These are phyloP conservation scores for Acanthamoeba healyi DNA, from an alignment of 208 protist genomes.

Conservation along the genomic window DNA sequence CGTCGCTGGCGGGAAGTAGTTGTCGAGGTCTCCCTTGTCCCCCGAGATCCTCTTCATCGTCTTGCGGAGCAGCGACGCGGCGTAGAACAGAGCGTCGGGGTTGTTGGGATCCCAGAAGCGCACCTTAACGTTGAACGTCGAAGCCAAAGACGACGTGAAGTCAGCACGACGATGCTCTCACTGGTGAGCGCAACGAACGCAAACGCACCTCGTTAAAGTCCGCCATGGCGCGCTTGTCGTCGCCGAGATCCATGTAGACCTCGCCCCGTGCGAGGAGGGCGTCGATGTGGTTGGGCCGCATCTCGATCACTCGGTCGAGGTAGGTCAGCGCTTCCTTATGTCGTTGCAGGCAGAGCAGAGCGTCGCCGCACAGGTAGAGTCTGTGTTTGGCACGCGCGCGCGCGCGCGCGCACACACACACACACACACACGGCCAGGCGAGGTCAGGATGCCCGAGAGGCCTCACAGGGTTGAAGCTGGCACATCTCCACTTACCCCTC, in stretches of 20 bases:
- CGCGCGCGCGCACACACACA: too few species aligned
- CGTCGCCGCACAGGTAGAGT: not conserved
- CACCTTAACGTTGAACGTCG: too few species aligned
- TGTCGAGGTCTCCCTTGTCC: slow-evolving; percentile 12
- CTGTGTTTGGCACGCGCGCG: not conserved
- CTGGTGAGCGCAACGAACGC: too few species aligned
- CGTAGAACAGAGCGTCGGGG: slow-evolving; percentile 7
- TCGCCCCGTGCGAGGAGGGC: slow-evolving; percentile 6
- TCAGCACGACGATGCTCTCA: too few species aligned
- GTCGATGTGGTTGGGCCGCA: slow-evolving; percentile 34
- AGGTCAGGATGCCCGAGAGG: too few species aligned
- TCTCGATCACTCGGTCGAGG: slow-evolving; percentile 12
- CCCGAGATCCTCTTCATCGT: not conserved
- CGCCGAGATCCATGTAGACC: slow-evolving; percentile 13
- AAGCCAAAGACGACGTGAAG: too few species aligned
- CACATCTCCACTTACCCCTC: not conserved
- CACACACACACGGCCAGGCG: too few species aligned
- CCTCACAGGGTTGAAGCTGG: too few species aligned
- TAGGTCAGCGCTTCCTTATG: not conserved
- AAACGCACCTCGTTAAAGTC: slow-evolving; percentile 31
- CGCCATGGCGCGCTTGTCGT: slow-evolving; percentile 27
- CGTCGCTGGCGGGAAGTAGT: not conserved
- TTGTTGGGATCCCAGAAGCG: slow-evolving; percentile 47
- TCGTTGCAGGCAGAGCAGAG: not conserved
- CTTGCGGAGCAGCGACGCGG: not conserved